phyloP scores from a whole-genome alignment of 805 yeast species.

The Candida yuanshanica region DNA sequence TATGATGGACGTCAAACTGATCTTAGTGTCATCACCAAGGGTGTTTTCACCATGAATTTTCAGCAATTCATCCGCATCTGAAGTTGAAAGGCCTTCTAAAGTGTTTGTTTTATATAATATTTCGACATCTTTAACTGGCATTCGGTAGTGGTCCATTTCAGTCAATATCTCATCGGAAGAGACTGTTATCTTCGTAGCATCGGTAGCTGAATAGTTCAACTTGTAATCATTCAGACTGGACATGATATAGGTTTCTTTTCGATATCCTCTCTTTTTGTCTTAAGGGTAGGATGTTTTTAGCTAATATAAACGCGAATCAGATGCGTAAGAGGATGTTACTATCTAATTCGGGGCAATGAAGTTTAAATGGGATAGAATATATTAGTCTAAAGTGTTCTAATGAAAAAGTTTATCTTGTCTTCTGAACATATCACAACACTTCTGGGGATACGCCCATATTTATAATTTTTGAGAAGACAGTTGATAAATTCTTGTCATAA shows the following conservation, averaged over 20 bases:
- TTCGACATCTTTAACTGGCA: conserved; percentile 32
- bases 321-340: no score
- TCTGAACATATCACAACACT: no score
- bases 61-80: conserved; percentile 27
- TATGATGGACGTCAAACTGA: conserved; percentile 49
- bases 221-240: conserved; percentile 14
- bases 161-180: conserved; percentile 10
- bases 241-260: conserved; percentile 3
- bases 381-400: no score
- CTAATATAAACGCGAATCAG: no score
- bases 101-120: conserved; percentile 35
- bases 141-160: conserved; percentile 21
- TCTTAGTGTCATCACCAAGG: conserved; percentile 53
- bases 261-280: not conserved
- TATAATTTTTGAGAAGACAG: no score
- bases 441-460: no score
- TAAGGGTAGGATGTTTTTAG: no score
- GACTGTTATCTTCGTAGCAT: conserved; percentile 11
- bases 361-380: no score
- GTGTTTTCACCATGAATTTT: conserved; percentile 49
- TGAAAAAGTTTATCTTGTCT: no score
- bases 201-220: conserved; percentile 11
- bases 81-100: conserved; percentile 41
- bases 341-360: no score
- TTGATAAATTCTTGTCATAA: no score